phyloP scores from a whole-genome alignment of 257 asterid genomes.

The Nicotiana attenuata region DNA sequence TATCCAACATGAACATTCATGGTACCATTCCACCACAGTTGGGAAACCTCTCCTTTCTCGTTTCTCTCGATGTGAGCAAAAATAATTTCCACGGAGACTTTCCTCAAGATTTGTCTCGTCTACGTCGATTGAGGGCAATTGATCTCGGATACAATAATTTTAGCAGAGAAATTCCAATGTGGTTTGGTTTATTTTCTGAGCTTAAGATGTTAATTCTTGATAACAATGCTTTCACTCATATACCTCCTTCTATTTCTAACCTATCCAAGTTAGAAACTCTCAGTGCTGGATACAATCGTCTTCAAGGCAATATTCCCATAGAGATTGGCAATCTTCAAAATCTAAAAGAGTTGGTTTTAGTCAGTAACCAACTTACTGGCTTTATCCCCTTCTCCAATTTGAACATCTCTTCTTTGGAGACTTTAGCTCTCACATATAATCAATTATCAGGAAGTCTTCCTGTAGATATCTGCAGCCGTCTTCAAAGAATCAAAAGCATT shows the following conservation, averaged over 20 bases:
- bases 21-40: conserved; percentile 1
- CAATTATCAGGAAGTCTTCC: conserved; percentile 13
- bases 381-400: conserved; percentile 12
- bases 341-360: conserved; percentile 21
- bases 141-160: conserved; percentile 11
- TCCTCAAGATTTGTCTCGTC: neutral
- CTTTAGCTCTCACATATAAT: neutral
- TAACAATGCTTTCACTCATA: neutral
- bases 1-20: neutral
- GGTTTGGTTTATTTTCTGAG: neutral
- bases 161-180: conserved; percentile 14
- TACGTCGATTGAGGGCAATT: conserved; percentile 11
- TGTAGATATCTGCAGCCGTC: neutral
- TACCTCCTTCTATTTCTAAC: neutral
- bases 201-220: neutral
- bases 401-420: neutral
- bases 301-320: too few species aligned
- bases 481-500: neutral
- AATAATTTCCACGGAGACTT: conserved; percentile 21
- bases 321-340: conserved; percentile 21
- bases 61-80: conserved; percentile 6
- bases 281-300: too few species aligned
- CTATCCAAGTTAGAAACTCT: too few species aligned
- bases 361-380: conserved; percentile 20
- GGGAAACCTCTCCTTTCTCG: conserved; percentile 20